A percentile compares a stretch with the other conserved stretches of the same genome.
Conservation (phyloP, 148 eudicot genomes). For the Mesembryanthemum crystallinum region DNA sequence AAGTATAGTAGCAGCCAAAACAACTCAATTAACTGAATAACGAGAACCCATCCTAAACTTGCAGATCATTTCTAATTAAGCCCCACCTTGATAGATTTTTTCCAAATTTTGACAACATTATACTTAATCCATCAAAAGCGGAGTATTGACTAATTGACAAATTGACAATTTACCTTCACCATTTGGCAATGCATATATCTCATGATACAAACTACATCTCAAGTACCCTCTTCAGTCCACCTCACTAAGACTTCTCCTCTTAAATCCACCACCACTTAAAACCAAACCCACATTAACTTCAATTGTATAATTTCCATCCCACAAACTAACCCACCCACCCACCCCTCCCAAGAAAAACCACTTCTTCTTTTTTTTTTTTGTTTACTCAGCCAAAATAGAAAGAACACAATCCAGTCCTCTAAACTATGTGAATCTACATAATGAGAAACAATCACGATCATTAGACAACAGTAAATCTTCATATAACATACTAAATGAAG, state of each 20-base stretch:
- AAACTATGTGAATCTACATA: not conserved
- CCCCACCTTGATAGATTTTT: not conserved
- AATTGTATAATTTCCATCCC: not conserved
- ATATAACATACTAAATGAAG: not conserved
- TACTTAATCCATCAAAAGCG: not conserved
- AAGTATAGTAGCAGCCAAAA: not conserved
- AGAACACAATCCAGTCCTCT: not conserved
- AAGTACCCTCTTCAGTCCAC: not conserved
- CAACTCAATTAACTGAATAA: not conserved
- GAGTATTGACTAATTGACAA: not conserved
- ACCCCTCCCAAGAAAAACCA: no score
- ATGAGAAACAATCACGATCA: not conserved
- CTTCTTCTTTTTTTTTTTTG: no score
- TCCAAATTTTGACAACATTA: not conserved
- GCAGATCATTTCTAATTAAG: not conserved
- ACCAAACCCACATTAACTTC: not conserved
- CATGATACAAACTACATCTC: not conserved
- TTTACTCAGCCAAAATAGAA: no score
- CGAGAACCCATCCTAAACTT: not conserved
- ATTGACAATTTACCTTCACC: not conserved
- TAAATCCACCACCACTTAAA: no score
- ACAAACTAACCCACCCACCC: no score
- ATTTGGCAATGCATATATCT: not conserved
- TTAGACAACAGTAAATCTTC: not conserved
- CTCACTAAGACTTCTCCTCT: no score